A percentile compares a stretch with the other conserved stretches of the same genome.
Conservation (phyloP, 306 rosid species). For the Gynostemma pentaphyllum region DNA sequence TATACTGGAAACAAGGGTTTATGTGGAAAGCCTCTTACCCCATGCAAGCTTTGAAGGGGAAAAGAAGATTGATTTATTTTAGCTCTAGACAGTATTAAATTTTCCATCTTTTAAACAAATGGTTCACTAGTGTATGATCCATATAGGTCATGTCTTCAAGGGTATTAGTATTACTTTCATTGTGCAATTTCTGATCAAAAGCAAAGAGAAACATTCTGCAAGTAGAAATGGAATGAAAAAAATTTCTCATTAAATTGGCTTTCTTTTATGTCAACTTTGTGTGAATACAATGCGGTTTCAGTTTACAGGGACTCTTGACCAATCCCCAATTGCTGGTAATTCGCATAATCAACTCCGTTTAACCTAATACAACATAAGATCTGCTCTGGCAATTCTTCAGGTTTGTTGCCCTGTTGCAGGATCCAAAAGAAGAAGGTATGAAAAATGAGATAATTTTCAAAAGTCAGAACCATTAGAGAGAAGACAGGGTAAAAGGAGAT, state of each 20-base stretch:
- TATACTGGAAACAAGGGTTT: constrained; percentile 52
- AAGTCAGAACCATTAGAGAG: not conserved
- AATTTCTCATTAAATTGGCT: not conserved
- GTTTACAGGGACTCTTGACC: constrained; percentile 30
- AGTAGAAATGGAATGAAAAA: constrained; percentile 5
- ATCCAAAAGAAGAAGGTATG: constrained; percentile 9
- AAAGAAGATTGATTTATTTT: not conserved
- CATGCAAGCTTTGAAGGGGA: constrained; percentile 28
- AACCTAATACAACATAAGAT: constrained; percentile 77
- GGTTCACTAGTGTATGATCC: not conserved
- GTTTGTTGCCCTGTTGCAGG: constrained; percentile 66
- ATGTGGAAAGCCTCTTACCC: constrained; percentile 63
- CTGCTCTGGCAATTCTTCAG: constrained; percentile 94
- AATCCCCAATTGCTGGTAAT: constrained; percentile 67
- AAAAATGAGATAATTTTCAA: not conserved
- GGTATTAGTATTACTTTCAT: not conserved
- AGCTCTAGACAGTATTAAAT: not conserved
- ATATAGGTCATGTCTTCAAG: not conserved
- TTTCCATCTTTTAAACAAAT: not conserved
- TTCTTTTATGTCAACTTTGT: not conserved
- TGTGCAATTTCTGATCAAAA: not conserved
- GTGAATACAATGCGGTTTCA: constrained; percentile 3
- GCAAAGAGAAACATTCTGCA: not conserved
- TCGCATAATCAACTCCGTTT: constrained; percentile 71
- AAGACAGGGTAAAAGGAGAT: constrained; percentile 4